phyloP scores from a whole-genome alignment of 805 yeast genomes.

The Sugiyamaella boreocaroliniensis region DNA sequence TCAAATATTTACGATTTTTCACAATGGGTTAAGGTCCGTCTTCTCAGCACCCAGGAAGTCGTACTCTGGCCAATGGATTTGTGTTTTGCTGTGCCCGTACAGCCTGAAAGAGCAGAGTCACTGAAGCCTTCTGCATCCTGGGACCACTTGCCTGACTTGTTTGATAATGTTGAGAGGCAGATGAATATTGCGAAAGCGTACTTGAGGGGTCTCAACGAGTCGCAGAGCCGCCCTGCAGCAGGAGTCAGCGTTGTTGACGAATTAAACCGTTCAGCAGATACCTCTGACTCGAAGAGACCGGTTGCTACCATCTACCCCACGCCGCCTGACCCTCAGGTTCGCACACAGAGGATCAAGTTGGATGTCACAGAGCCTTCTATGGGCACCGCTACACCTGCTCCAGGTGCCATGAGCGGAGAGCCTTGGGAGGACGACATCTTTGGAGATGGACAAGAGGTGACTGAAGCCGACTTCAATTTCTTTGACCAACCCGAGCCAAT shows the following conservation, averaged over 20 bases:
- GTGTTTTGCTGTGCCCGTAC: not conserved
- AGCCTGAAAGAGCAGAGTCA: not conserved
- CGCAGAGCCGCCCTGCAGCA: not conserved
- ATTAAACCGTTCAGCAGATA: not conserved
- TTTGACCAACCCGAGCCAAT: constrained; percentile 31
- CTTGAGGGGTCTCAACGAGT: not conserved
- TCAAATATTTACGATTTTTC: constrained; percentile 1
- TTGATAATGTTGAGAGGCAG: constrained; percentile 1
- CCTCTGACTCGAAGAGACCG: not conserved
- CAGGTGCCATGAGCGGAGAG: constrained; percentile 15
- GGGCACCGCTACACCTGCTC: constrained; percentile 9
- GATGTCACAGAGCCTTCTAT: not conserved
- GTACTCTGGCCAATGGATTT: constrained; percentile 22
- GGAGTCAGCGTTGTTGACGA: not conserved
- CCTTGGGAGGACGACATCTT: constrained; percentile 28
- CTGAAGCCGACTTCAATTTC: constrained; percentile 38
- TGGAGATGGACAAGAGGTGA: constrained; percentile 33
- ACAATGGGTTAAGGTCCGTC: constrained; percentile 14
- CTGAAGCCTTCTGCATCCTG: not conserved
- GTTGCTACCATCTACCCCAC: constrained; percentile 28
- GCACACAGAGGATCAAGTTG: constrained; percentile 4
- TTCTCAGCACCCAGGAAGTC: constrained; percentile 4
- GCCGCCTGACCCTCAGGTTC: constrained; percentile 29
- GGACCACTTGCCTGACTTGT: not conserved
- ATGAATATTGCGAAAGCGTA: constrained; percentile 3